Evolutionary conservation across 2,329 filamentous ascomycete species (phyloP).

Genomic region (Monosporascus cannonballus): DNA sequence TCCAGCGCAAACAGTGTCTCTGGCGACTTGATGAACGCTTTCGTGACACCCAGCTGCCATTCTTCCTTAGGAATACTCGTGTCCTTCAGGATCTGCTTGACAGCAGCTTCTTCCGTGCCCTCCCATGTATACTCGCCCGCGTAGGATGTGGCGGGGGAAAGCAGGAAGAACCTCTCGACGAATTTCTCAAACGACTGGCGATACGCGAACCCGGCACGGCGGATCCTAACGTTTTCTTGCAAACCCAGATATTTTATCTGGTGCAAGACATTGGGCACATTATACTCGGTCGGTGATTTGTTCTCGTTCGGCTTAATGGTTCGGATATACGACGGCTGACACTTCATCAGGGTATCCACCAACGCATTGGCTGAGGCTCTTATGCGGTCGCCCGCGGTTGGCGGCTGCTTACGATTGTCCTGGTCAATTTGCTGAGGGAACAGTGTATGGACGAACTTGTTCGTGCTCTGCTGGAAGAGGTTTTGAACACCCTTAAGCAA

Average conservation of each 20-base stretch:
- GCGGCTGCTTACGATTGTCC: slow-evolving; percentile 89
- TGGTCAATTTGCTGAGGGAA: slow-evolving; percentile 94
- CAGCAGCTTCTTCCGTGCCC: slow-evolving; percentile 79
- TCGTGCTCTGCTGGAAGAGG: slow-evolving; percentile 76
- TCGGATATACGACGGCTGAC: slow-evolving; percentile 93
- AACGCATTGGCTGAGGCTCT: slow-evolving; percentile 90
- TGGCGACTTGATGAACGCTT: slow-evolving; percentile 96
- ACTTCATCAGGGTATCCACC: slow-evolving; percentile 94
- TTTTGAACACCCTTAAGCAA: slow-evolving; percentile 89
- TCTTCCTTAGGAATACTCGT: slow-evolving; percentile 93
- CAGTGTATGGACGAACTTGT: slow-evolving; percentile 77
- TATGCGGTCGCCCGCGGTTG: slow-evolving; percentile 94
- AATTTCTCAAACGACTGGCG: slow-evolving; percentile 98
- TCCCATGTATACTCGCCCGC: slow-evolving; percentile 97
- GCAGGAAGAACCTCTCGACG: slow-evolving; percentile 90
- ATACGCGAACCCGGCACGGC: slow-evolving; percentile 92
- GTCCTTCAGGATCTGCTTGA: slow-evolving; percentile 90
- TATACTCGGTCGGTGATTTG: slow-evolving; percentile 92
- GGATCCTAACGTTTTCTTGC: slow-evolving; percentile 98
- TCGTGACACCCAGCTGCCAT: slow-evolving; percentile 94
- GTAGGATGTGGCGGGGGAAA: slow-evolving; percentile 92
- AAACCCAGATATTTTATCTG: slow-evolving; percentile 98
- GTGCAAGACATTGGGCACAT: slow-evolving; percentile 85
- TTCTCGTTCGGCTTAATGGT: slow-evolving; percentile 99
- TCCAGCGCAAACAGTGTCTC: slow-evolving; percentile 95